Percentiles rank a stretch among this genome's conserved stretches.
phyloP scores from a whole-genome alignment of 2,329 filamentous ascomycete genomes.

The Penicillium olsonii region DNA sequence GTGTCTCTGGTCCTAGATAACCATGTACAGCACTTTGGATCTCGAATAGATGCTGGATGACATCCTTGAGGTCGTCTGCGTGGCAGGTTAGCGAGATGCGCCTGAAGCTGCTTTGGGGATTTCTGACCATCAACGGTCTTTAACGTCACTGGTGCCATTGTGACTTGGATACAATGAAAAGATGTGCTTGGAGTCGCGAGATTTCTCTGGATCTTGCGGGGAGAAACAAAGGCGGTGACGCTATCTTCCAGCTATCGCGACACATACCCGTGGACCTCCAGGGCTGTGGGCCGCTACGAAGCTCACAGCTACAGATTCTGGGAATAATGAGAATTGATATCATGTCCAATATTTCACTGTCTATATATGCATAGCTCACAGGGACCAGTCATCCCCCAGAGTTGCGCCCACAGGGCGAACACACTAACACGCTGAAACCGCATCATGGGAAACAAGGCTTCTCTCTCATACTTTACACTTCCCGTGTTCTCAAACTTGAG shows the following conservation, averaged over 20 bases:
- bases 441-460: conserved; percentile 14
- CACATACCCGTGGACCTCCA: too few relatives aligned
- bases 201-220: conserved; percentile 9
- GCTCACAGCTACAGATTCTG: background rate
- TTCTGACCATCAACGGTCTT: conserved; percentile 24
- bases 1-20: conserved; percentile 59
- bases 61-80: conserved; percentile 59
- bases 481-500: conserved; percentile 42
- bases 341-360: conserved; percentile 26
- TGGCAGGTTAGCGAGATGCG: background rate
- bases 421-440: conserved; percentile 18
- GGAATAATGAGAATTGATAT: background rate
- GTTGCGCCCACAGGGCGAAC: conserved; percentile 11
- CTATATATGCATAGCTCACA: conserved; percentile 16
- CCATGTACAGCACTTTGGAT: conserved; percentile 61
- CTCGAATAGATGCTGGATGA: conserved; percentile 64
- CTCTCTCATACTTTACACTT: conserved; percentile 35
- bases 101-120: background rate
- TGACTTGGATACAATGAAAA: background rate
- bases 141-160: conserved; percentile 25
- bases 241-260: too few relatives aligned
- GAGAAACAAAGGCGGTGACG: conserved; percentile 21
- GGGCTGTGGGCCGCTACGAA: too few relatives aligned
- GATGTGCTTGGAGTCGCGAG: background rate
- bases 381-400: conserved; percentile 6